Percentiles rank a stretch among this genome's conserved stretches.
These are phyloP conservation scores for Candida golubevii DNA, from an alignment of 805 yeast genomes.

Conservation along the genomic window DNA sequence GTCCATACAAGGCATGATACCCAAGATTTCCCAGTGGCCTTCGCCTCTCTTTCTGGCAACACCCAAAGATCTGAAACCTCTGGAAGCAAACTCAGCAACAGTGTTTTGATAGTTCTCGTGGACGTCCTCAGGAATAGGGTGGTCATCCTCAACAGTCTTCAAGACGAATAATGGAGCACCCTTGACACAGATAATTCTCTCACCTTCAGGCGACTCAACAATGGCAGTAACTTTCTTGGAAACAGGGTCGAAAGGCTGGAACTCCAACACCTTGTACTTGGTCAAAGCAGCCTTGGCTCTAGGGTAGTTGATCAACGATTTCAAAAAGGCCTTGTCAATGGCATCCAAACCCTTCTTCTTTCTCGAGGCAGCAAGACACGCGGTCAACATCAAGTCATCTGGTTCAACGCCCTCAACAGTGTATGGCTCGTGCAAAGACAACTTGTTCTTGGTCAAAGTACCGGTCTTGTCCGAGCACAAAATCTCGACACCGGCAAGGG, in stretches of 20 bases:
- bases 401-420: slow-evolving; percentile 96
- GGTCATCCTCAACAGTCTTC: slow-evolving; percentile 95
- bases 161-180: slow-evolving; percentile 98
- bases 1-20: slow-evolving; percentile 98
- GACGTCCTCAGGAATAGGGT: slow-evolving; percentile 91
- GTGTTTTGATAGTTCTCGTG: slow-evolving; percentile 94
- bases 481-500: slow-evolving; percentile 96
- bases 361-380: slow-evolving; percentile 96
- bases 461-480: slow-evolving; percentile 98
- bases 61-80: slow-evolving; percentile 98
- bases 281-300: slow-evolving; percentile 89
- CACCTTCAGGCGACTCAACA: slow-evolving; percentile 95
- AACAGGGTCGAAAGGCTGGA: slow-evolving; percentile 97
- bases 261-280: slow-evolving; percentile 90
- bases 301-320: slow-evolving; percentile 83
- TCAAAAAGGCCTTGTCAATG: slow-evolving; percentile 93
- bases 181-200: slow-evolving; percentile 91
- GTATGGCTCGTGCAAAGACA: slow-evolving; percentile 94
- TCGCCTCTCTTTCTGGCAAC: slow-evolving; percentile 98
- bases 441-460: slow-evolving; percentile 95
- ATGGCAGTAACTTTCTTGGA: slow-evolving; percentile 93
- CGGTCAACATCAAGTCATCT: slow-evolving; percentile 94
- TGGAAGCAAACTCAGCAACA: slow-evolving; percentile 95
- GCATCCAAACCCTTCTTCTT: slow-evolving; percentile 98
- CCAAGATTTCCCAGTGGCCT: slow-evolving; percentile 96